Evolutionary conservation across 2,329 filamentous ascomycete genomes (phyloP).

Genomic region (Colletotrichum lupini): DNA sequence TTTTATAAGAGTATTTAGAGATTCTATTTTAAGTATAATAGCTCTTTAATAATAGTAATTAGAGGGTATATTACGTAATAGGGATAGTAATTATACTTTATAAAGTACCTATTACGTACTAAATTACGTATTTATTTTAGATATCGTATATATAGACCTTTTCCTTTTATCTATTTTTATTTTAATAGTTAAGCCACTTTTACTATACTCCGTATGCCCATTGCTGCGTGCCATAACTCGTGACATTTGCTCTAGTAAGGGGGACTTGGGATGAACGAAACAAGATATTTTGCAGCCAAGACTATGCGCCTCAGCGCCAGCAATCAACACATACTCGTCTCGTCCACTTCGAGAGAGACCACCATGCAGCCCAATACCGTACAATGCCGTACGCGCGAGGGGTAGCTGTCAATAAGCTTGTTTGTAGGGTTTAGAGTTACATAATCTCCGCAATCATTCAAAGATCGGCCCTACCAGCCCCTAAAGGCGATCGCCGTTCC

Average conservation of each 20-base stretch:
- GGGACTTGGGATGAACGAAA: not conserved
- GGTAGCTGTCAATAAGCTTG: not conserved
- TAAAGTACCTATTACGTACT: too few species aligned
- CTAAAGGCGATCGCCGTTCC: not conserved
- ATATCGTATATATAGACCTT: too few species aligned
- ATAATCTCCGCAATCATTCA: constrained; percentile 16
- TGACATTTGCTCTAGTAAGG: not conserved
- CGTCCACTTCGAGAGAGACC: not conserved
- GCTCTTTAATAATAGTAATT: too few species aligned
- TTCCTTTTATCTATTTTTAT: too few species aligned
- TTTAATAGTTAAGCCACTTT: too few species aligned
- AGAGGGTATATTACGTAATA: too few species aligned
- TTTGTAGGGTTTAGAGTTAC: constrained; percentile 16
- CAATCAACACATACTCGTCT: not conserved
- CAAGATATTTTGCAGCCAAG: not conserved
- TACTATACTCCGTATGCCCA: too few species aligned
- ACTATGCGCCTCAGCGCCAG: not conserved
- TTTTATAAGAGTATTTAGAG: too few species aligned
- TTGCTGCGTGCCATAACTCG: too few species aligned
- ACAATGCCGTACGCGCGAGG: not conserved
- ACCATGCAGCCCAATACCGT: not conserved
- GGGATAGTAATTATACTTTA: too few species aligned
- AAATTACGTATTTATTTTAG: too few species aligned
- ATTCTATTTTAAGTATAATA: too few species aligned
- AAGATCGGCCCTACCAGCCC: constrained; percentile 1